These are phyloP conservation scores for Delphinella strobiligena DNA, from an alignment of 2,329 filamentous ascomycete species.

Conservation along the genomic window DNA sequence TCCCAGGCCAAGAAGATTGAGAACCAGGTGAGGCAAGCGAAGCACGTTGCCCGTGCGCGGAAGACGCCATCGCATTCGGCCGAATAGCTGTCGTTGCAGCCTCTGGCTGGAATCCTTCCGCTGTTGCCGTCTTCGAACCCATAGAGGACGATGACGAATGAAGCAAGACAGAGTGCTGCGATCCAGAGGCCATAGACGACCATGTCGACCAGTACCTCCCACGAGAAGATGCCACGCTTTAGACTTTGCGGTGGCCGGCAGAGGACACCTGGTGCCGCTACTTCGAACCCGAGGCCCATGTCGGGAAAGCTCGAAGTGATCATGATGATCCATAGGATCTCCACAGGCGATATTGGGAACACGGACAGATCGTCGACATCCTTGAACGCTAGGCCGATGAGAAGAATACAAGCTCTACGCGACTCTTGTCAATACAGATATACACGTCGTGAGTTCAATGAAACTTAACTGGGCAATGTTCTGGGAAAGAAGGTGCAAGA, in stretches of 20 bases:
- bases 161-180: conserved; percentile 51
- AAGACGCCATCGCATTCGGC: conserved; percentile 51
- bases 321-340: conserved; percentile 94
- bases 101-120: conserved; percentile 33
- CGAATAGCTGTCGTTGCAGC: conserved; percentile 49
- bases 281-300: conserved; percentile 75
- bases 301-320: conserved; percentile 78
- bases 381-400: conserved; percentile 69
- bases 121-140: conserved; percentile 45
- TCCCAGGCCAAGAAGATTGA: conserved; percentile 70
- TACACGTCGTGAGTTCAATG: conserved; percentile 27
- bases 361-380: conserved; percentile 59
- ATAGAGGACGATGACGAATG: conserved; percentile 54
- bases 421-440: too few relatives aligned
- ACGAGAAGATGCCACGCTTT: conserved; percentile 58
- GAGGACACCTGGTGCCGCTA: conserved; percentile 66
- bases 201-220: conserved; percentile 68
- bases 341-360: conserved; percentile 70
- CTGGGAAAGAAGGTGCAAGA: conserved; percentile 64
- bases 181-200: conserved; percentile 68
- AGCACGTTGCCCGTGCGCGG: conserved; percentile 60
- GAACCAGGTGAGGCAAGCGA: conserved; percentile 65
- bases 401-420: conserved; percentile 63
- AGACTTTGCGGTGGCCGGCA: conserved; percentile 63
- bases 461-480: conserved; percentile 84